Base-by-base conservation (phyloP, 192 early-diverging fungal genomes). In the Entomortierella beljakovae region DNA sequence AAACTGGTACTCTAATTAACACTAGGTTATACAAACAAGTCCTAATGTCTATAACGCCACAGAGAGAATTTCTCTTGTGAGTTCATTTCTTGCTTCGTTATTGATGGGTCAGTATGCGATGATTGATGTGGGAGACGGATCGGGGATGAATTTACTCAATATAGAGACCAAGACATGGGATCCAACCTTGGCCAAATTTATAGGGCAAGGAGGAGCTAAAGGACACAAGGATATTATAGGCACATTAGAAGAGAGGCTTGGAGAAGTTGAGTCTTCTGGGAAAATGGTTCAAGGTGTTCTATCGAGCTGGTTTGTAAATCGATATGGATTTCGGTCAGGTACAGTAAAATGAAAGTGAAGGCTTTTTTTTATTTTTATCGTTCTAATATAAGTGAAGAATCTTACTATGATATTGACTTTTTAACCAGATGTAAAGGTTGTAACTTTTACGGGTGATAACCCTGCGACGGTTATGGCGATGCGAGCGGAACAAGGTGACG, bases 381-480 rank as follows among this genome's bases (percentile, higher is more conserved):
- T 2, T 20, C 4, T 16, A 20, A 2, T 53, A 26, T 53, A 5
- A 28, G 15, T 16, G 23, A 28, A 2, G 22, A 26, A 28, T 26
- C 15, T 8, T 53, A 23, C 28, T 3, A 10, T 18, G 28, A 3
- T 53, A 28, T 2, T 53, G 6, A 29, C 23, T 15, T 8, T 26
- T 29, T n/a, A n/a, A 15, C 1, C 65, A 77, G 86, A 85, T 33
- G 91, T 91, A 50, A 65, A 67, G 4, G 73, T 95, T 16, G 65
- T 87, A 3, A 85, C 91, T 4, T 95, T 93, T 50, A 92, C 92
- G 0, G 93, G 94, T 13, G 94, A 96, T 72, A 96, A 96, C 68
- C 90, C 92, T 4, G 89, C 92, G 7, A 89, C 89, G 0, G 70
- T 95, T 2, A 70, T 90, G 28, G 83, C 85, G 13, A 71, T 92